Evolutionary conservation across 179 eudicot species (phyloP), one percentile per base, ranked within the genome.

Genomic region (Vitellaria paradoxa): DNA sequence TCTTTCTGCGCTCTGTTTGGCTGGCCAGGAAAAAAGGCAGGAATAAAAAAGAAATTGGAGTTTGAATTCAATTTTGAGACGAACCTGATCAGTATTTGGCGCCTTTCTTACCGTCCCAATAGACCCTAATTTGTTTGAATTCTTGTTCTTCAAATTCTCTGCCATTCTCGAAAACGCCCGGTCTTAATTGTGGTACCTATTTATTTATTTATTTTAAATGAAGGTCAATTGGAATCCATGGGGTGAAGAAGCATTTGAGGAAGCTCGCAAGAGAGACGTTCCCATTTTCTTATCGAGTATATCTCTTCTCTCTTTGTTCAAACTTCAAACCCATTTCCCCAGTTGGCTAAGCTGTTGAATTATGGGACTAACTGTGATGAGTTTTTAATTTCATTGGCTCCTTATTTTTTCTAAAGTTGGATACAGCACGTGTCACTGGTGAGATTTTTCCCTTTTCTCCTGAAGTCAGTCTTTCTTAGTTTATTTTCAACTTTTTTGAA

Each of bases 341-440:
- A 18, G 46, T 26, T 55, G 52, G 40, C 45, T 45, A 26, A 30
- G 70, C 60, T 76, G 62, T 65, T 74, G 71, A 72, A 68, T 74
- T 77, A 42, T 73, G 64, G 60, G 63, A 65, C 79, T 86, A 63
- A 50, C 53, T 81, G 20, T 74, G 70, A 66, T 79, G 62, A 42
- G 55, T 64, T 83, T 64, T 83, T 7, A 21, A 18, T 76, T 67
- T n/a, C 8, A 30, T 69, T 47, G 37, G 80, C 66, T 67, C n/a
- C 72, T 78, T 9, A 64, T 80, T 14, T 24, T 11, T 50, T 76
- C 53, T 12, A 83, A 85, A 96, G 99, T 96, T 77, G 98, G 99
- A 76, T 96, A 96, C 91, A 96, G 99, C 88, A 93, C 98, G 70
- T 96, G 99, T 74, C 99, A 96, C 76, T 96, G 99, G 99, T 96